Conservation (phyloP, 768 basidiomycete species). For the Exidia glandulosa region DNA sequence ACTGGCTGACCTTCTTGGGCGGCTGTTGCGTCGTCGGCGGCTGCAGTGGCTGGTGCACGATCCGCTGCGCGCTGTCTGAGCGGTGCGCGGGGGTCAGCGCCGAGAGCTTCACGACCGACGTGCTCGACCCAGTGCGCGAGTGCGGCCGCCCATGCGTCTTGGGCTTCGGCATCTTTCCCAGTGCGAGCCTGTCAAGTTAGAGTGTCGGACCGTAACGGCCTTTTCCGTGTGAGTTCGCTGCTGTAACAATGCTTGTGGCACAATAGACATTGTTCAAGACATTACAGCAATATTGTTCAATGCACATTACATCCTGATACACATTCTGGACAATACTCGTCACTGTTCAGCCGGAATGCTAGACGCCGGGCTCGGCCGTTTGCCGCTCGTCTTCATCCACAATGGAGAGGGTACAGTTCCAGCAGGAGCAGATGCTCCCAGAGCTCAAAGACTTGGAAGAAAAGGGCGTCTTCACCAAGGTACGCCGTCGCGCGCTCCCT, state of each 20-base stretch:
- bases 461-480: constrained; percentile 73
- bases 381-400: constrained; percentile 27
- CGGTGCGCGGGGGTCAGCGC: background rate
- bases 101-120: background rate
- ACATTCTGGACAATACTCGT: constrained; percentile 36
- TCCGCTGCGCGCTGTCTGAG: background rate
- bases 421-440: constrained; percentile 94
- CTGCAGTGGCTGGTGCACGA: background rate
- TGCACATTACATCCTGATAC: background rate
- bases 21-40: background rate
- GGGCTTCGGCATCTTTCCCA: background rate
- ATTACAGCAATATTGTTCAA: too few relatives aligned
- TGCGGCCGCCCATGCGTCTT: background rate
- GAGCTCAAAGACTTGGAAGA: constrained; percentile 90
- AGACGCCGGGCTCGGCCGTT: constrained; percentile 58
- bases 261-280: too few relatives aligned
- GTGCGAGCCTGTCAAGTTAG: background rate
- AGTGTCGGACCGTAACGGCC: too few relatives aligned
- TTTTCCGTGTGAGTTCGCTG: too few relatives aligned
- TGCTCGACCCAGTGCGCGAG: background rate
- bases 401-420: constrained; percentile 92
- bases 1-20: background rate
- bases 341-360: constrained; percentile 23
- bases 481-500: constrained; percentile 21
- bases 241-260: too few relatives aligned